Evolutionary conservation across 1,284 basidiomycete genomes (phyloP), one percentile per base, ranked within the genome.

Genomic region (Athelia sp.): DNA sequence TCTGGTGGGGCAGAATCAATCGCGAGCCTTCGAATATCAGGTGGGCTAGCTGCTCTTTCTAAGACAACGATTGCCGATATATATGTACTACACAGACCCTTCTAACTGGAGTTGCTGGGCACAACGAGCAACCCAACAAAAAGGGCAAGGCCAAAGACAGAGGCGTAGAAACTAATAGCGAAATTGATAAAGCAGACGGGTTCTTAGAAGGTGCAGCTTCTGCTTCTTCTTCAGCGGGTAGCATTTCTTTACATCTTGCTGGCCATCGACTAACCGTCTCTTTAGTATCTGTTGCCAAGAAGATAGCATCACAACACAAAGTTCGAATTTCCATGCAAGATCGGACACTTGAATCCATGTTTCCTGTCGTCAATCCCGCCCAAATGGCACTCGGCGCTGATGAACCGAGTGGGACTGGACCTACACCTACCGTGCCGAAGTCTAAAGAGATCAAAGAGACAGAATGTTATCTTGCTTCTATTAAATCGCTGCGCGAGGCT

Each of bases 301-400:
- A 80, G 56, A 64, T 75, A 1, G 72, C 76, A 50, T 90, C 96
- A 1, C 90, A 98, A 47, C 87, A 95, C 63, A 93, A 97, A 74
- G 89, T 99, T 44, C 83, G 97, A 46, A 95, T 93, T 6, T 97
- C 96, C 17, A 73, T 87, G 14, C 76, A 85, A 46, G 89, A 94
- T 51, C 81, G 93, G 38, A 98, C 94, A 0, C 78, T 99, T 11
- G 94, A 98, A 59, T 92, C 92, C 0, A 97, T 97, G 91, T 85
- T 96, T 51, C 81, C 85, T 2, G 72, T 86, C 18, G 57, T 69
- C 35, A 78, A 81, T 53, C 77, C 79, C 14, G 68, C 70, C 9
- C 77, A 76, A 55, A 54, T 74, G 43, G 45, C 15, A 15, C 19
- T 10, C 6, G 21, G n/a, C 43, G 21, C 18, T 22, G 22, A 22